Evolutionary conservation across 2,329 filamentous ascomycete genomes (phyloP).

Genomic region (Ceratocystis diversiconidia): DNA sequence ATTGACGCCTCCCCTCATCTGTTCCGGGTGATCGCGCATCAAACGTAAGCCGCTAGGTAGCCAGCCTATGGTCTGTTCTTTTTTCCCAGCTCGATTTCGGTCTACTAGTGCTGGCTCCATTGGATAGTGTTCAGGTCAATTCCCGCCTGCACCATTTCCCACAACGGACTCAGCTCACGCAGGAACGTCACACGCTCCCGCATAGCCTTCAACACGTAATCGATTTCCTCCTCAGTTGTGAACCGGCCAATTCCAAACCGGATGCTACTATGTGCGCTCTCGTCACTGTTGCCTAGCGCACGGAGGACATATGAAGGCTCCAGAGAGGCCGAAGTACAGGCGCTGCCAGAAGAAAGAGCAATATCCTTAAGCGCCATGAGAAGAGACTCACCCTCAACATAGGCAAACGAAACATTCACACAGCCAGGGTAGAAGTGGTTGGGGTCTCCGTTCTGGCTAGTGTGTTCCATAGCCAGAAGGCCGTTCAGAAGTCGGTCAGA

Average conservation of each 20-base stretch:
- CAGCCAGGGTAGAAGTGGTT: conserved; percentile 84
- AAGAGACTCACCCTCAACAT: conserved; percentile 93
- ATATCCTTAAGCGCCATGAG: conserved; percentile 98
- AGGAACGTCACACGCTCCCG: conserved; percentile 81
- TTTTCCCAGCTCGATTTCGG: conserved; percentile 20
- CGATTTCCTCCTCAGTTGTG: conserved; percentile 87
- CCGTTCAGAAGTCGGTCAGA: conserved; percentile 74
- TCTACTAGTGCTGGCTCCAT: conserved; percentile 78
- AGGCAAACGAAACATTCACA: conserved; percentile 96
- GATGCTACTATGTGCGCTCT: conserved; percentile 95
- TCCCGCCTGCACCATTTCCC: conserved; percentile 96
- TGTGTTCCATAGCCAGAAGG: conserved; percentile 81
- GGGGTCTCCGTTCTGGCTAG: conserved; percentile 74
- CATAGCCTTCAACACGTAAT: conserved; percentile 93
- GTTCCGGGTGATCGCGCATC: conserved; percentile 1
- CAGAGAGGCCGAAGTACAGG: conserved; percentile 90
- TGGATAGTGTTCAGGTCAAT: conserved; percentile 91
- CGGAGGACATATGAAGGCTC: conserved; percentile 94
- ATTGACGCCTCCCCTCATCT: conserved; percentile 9
- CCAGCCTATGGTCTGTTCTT: neutral
- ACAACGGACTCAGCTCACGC: conserved; percentile 84
- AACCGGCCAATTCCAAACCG: conserved; percentile 95
- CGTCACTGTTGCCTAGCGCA: conserved; percentile 88
- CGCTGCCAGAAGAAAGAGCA: conserved; percentile 87
- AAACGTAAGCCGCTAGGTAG: conserved; percentile 7